These are phyloP conservation scores for Vanrija sp. DNA, from an alignment of 1,284 basidiomycete genomes.

Conservation along the genomic window DNA sequence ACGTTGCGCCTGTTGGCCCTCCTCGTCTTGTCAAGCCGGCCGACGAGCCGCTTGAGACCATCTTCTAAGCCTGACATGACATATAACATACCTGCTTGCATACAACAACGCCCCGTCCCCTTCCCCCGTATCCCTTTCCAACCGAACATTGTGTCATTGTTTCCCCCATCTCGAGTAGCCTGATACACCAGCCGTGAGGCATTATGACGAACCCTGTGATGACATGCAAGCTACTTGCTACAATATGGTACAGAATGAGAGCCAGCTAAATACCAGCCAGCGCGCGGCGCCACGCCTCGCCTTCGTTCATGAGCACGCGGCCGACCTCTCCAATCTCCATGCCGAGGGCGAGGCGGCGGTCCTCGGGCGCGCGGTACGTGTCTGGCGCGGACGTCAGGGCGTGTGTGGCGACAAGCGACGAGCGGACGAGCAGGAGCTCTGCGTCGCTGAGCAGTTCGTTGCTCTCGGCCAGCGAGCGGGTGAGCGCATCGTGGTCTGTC, in stretches of 20 bases:
- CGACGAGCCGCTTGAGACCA: constrained; percentile 48
- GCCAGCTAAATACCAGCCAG: constrained; percentile 32
- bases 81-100: neutral
- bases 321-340: constrained; percentile 50
- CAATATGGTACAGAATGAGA: neutral
- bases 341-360: constrained; percentile 44
- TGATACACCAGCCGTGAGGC: no score
- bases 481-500: constrained; percentile 44
- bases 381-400: constrained; percentile 41
- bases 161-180: no score
- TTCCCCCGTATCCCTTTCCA: neutral
- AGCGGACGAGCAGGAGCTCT: constrained; percentile 41
- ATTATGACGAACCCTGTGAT: no score
- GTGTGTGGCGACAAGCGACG: constrained; percentile 37
- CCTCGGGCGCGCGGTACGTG: constrained; percentile 31
- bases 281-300: constrained; percentile 46
- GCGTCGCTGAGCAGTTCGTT: constrained; percentile 39
- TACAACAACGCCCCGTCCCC: neutral
- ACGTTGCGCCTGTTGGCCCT: constrained; percentile 38
- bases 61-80: constrained; percentile 42
- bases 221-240: neutral
- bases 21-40: constrained; percentile 36
- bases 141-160: no score
- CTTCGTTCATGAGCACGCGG: constrained; percentile 48
- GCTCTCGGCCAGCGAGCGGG: constrained; percentile 35